A percentile compares a stretch with the other conserved stretches of the same genome.
phyloP scores from a whole-genome alignment of 495 filamentous ascomycete genomes.

The Lasiosphaeris hirsuta region DNA sequence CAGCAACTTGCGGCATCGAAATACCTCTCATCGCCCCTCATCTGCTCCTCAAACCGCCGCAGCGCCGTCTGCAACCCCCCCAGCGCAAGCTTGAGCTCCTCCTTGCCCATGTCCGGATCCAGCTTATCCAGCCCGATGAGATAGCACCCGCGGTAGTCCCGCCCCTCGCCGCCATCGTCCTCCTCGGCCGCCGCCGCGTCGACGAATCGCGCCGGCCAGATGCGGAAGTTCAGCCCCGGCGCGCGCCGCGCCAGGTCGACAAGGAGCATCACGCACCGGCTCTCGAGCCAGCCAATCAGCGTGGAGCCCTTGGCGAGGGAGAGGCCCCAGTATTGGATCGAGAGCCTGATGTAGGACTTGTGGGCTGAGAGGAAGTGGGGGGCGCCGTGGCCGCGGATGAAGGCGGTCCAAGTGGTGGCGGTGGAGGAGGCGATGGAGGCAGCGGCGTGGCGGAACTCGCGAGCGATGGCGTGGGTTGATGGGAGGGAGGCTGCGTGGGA shows the following conservation, averaged over 20 bases:
- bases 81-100: conserved; percentile 30
- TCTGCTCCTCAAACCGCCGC: conserved; percentile 44
- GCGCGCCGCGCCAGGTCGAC: conserved; percentile 48
- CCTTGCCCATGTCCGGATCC: conserved; percentile 20
- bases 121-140: conserved; percentile 52
- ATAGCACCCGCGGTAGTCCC: conserved; percentile 52
- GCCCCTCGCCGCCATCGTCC: conserved; percentile 10
- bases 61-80: conserved; percentile 39
- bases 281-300: conserved; percentile 56
- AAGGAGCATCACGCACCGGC: conserved; percentile 46
- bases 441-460: conserved; percentile 44
- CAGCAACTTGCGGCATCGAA: conserved; percentile 47
- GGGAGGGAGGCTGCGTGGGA: conserved; percentile 44
- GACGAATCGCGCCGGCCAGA: conserved; percentile 57
- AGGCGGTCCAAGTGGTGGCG: conserved; percentile 38
- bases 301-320: conserved; percentile 41
- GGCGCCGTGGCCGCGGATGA: conserved; percentile 31
- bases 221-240: conserved; percentile 45
- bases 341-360: conserved; percentile 49
- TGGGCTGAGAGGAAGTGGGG: conserved; percentile 45
- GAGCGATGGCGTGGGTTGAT: conserved; percentile 42
- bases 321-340: conserved; percentile 54
- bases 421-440: conserved; percentile 28
- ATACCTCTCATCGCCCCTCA: conserved; percentile 44
- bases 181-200: conserved; percentile 8